Percentiles rank a stretch among this genome's conserved stretches.
Conservation (phyloP, 2,329 filamentous ascomycete genomes). For the Sporothrix mexicana region DNA sequence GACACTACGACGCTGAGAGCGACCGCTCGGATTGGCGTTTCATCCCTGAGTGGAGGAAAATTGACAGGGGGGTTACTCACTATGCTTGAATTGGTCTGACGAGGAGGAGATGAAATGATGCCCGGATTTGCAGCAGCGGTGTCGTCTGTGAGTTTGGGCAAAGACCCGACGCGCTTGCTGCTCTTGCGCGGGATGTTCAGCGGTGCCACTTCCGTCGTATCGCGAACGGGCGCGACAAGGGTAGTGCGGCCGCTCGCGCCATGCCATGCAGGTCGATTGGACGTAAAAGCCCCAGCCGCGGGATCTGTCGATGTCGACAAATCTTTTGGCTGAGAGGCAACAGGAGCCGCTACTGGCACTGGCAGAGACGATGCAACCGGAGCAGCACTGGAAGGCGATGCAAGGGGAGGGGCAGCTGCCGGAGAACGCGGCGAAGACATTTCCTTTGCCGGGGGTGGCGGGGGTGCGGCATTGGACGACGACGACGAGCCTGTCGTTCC, state of each 20-base stretch:
- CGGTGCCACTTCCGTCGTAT: slow-evolving; percentile 62
- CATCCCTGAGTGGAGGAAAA: slow-evolving; percentile 40
- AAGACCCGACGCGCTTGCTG: slow-evolving; percentile 49
- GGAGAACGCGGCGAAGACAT: neutral
- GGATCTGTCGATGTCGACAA: slow-evolving; percentile 40
- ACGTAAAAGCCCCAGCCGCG: slow-evolving; percentile 46
- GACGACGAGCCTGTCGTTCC: slow-evolving; percentile 34
- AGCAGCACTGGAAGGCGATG: neutral
- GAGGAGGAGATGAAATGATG: slow-evolving; percentile 22
- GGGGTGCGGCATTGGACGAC: neutral
- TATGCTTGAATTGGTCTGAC: slow-evolving; percentile 26
- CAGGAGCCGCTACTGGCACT: neutral
- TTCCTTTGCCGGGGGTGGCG: neutral
- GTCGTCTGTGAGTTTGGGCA: slow-evolving; percentile 37
- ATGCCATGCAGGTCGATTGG: slow-evolving; percentile 68
- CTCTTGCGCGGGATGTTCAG: slow-evolving; percentile 61
- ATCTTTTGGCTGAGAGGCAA: slow-evolving; percentile 20
- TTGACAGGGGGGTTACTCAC: slow-evolving; percentile 43
- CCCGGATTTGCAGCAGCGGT: slow-evolving; percentile 20
- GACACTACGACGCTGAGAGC: slow-evolving; percentile 40
- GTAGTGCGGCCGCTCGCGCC: slow-evolving; percentile 72
- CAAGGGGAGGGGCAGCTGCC: neutral
- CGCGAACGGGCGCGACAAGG: slow-evolving; percentile 68
- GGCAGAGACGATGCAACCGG: neutral
- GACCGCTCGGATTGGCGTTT: slow-evolving; percentile 42